Base-by-base conservation (phyloP, 2,329 filamentous ascomycete species). In the Aspergillus awamori region DNA sequence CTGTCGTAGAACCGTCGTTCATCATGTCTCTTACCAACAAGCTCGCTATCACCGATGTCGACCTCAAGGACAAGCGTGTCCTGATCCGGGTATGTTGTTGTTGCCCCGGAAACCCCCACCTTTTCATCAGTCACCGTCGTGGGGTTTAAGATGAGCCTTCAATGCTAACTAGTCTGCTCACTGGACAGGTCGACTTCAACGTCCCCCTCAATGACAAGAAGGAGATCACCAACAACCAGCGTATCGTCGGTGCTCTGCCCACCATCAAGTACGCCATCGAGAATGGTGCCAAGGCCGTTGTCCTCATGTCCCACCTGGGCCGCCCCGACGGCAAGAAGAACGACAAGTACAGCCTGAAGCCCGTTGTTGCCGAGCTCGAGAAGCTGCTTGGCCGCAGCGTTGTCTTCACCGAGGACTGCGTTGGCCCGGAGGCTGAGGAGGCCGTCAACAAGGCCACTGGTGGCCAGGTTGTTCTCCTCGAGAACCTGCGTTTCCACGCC, bases 241-340 rank as follows among this genome's bases (percentile, higher is more conserved):
- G 95, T 80, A 99, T 99, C 75, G 93, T 92, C 74, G 96, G 95
- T 76, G 95, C 95, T 74, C 83, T 97, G 67, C 93, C 93, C 73
- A 96, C 93, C 73, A 97, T 97, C 85, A 96, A 96, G 84, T 89
- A 97, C 80, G 93, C 93, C 75, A 83, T 95, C 74, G 91, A 96
- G 69, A 82, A 96, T 79, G 92, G 91, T 70, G 93, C 93, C 77
- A 96, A 96, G 85, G 84, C 93, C 53, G 93, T 99, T 63, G 82
- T 98, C 74, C 87, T 99, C 77, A 99, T 99, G 95, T 98, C 94
- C 76, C 95, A 99, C 81, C 90, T 99, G 65, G 95, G 95, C 74
- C 94, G 95, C 57, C 95, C 95, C 67, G 91, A 98, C 77, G 95
- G 95, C 78, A 88, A 92, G 79, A 83, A 82, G 76, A 96, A 96